Evolutionary conservation across 2,329 filamentous ascomycete species (phyloP), one percentile per base, ranked within the genome.

Genomic region (Xylaria sp.): DNA sequence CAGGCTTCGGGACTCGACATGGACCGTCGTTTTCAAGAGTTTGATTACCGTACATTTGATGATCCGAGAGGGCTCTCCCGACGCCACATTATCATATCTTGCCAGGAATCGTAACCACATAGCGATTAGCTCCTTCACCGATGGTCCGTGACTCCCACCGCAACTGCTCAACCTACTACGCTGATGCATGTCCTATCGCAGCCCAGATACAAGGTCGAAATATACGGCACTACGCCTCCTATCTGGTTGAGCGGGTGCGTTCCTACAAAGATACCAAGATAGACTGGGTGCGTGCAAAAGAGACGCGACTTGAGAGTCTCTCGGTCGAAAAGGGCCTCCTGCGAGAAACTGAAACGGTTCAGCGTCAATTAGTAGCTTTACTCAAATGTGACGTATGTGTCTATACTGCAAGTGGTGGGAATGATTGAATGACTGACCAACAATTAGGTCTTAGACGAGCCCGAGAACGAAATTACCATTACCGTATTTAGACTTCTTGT

Each of bases 21-120:
- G 95, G 95, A 99, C 95, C n/a, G 93, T 98, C 60, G 94, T 97
- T 67, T 97, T 97, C 88, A 99, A 99, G 82, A 90, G 92, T 71
- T 83, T 99, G 68, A 97, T 98, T 71, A 95, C 96, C 49, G 88
- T 96, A 47, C 95, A 99, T 76, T 81, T 98, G 64, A 98, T 99
- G 95, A 95, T 99, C 74, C 87, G 95, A 69, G 95, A 99, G 79
- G 95, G 95, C 55, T 90, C 93, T 66, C 88, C 90, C 33, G 92
- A 98, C 75, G 90, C 93, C 49, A 97, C 95, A 2, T 82, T 99
- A 67, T 85, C 87, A 64, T 97, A 92, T 72, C 85, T 99, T 33
- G 85, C 93, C 43, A 89, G 90, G 68, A 90, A 94, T 73, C 90
- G 92, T 57, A 91, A 90, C 70, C 86, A 92, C 74, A 83, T 99